Percentiles rank a stretch among this genome's conserved stretches.
phyloP scores from a whole-genome alignment of 805 yeast species.

The Metschnikowia gruessii region DNA sequence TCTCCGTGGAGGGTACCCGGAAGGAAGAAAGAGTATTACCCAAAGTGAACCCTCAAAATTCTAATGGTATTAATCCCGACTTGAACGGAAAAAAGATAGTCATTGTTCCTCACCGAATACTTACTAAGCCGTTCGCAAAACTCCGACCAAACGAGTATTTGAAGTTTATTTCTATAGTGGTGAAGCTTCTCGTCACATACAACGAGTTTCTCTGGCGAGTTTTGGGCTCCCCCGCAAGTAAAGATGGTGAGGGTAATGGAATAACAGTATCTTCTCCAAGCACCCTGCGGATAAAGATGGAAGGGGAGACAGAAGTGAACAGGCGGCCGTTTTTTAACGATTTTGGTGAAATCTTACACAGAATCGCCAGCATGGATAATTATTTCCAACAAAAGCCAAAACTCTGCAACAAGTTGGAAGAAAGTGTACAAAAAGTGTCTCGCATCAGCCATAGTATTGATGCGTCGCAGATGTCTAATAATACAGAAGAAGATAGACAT shows the following conservation, averaged over 20 bases:
- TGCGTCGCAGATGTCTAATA: not conserved
- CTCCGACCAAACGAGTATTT: constrained; percentile 37
- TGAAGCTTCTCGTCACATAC: constrained; percentile 37
- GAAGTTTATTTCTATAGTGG: constrained; percentile 35
- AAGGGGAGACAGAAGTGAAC: not conserved
- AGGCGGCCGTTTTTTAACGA: constrained; percentile 12
- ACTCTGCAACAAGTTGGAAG: not conserved
- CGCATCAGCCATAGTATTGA: constrained; percentile 2
- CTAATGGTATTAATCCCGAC: not conserved
- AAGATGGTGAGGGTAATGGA: not conserved
- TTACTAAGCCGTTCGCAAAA: constrained; percentile 39
- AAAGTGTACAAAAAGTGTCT: not conserved
- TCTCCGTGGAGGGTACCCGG: not conserved
- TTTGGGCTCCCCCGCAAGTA: constrained; percentile 10
- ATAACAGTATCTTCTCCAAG: not conserved
- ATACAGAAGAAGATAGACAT: not conserved
- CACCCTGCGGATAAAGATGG: not conserved
- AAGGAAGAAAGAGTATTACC: no score
- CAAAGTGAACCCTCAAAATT: not conserved
- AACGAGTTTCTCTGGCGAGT: constrained; percentile 19
- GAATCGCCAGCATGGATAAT: constrained; percentile 16
- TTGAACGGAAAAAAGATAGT: constrained; percentile 25
- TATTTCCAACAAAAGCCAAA: constrained; percentile 11
- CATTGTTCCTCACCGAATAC: constrained; percentile 42
- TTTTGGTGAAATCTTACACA: constrained; percentile 22